phyloP scores from a whole-genome alignment of 140 eudicot genomes.

The Erigeron philadelphicus region DNA sequence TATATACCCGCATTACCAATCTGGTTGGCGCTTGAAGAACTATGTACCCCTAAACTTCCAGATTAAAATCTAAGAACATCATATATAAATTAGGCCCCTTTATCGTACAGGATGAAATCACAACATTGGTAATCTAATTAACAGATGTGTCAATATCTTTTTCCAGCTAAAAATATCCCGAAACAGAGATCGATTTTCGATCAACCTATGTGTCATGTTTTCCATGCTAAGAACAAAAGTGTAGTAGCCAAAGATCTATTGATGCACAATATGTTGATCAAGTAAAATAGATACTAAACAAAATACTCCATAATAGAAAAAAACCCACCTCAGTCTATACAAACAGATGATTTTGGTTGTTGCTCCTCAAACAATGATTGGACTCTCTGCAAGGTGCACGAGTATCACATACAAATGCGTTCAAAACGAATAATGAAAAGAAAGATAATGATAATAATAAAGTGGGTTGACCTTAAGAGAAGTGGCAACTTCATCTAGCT shows the following conservation, averaged over 20 bases:
- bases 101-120: neutral
- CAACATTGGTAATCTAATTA: constrained; percentile 11
- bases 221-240: neutral
- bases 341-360: constrained; percentile 35
- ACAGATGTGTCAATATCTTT: neutral
- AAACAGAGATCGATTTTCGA: no score
- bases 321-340: constrained; percentile 33
- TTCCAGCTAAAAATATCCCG: neutral
- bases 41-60: neutral
- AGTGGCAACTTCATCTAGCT: constrained; percentile 71
- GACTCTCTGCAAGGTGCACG: constrained; percentile 51
- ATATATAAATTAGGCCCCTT: neutral
- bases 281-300: neutral
- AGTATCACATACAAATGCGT: neutral
- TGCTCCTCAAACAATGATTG: constrained; percentile 51
- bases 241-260: neutral
- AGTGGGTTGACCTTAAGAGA: constrained; percentile 47
- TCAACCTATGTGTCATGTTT: neutral
- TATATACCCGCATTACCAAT: no score
- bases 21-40: neutral
- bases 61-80: neutral
- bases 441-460: neutral
- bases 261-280: neutral
- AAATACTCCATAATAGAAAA: neutral
- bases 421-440: neutral